A percentile compares a stretch with the other conserved stretches of the same genome.
These are phyloP conservation scores for Rutstroemia sp. DNA, from an alignment of 2,329 filamentous ascomycete species.

Conservation along the genomic window DNA sequence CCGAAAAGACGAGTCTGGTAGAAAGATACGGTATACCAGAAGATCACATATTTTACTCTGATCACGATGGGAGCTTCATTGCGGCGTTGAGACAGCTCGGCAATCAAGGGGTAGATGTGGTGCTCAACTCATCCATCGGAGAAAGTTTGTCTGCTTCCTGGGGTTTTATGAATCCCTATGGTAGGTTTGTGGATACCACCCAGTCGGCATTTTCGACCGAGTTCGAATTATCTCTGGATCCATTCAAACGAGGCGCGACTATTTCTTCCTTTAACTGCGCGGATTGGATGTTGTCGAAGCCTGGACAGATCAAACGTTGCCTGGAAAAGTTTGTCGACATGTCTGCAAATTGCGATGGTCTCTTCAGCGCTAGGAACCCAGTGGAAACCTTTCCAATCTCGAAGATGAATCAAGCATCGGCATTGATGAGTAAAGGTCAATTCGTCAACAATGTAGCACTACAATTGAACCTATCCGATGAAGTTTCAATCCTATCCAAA, in stretches of 20 bases:
- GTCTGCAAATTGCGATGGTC: neutral
- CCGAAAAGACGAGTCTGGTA: conserved; percentile 11
- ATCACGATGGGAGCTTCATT: conserved; percentile 16
- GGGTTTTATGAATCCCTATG: conserved; percentile 30
- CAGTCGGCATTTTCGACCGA: conserved; percentile 23
- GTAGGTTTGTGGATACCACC: conserved; percentile 33
- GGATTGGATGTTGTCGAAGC: neutral
- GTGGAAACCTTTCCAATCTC: neutral
- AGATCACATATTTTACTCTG: conserved; percentile 11
- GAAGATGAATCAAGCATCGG: neutral
- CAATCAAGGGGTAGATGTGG: conserved; percentile 23
- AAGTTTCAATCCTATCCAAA: neutral
- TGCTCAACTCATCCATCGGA: conserved; percentile 23
- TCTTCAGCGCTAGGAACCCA: neutral
- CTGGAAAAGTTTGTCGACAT: neutral
- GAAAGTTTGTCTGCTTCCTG: conserved; percentile 22
- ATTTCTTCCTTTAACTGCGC: conserved; percentile 33
- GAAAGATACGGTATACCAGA: conserved; percentile 12
- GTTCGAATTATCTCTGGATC: conserved; percentile 26
- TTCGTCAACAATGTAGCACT: neutral
- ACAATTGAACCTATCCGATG: neutral
- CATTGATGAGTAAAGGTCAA: neutral
- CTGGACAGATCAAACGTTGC: neutral
- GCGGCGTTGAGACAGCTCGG: conserved; percentile 17
- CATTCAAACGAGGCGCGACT: conserved; percentile 32